Evolutionary conservation across 2,329 filamentous ascomycete species (phyloP).

Genomic region (Elsinoe arachidis): DNA sequence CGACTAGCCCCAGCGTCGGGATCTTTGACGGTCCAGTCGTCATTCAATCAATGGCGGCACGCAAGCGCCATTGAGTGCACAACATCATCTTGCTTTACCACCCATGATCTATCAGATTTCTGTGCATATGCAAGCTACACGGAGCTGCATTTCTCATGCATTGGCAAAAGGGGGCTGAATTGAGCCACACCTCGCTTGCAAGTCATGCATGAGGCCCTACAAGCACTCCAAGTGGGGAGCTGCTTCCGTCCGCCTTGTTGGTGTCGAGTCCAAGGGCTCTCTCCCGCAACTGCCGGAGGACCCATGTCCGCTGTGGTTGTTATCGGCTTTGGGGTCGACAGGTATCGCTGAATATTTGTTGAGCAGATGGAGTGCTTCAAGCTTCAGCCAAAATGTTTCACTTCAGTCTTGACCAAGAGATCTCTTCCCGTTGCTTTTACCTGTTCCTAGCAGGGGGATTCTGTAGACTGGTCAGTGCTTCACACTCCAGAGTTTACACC

Average conservation of each 20-base stretch:
- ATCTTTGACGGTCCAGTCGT: background rate
- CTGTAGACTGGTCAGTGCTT: background rate
- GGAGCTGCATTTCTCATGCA: background rate
- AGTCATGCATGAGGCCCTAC: background rate
- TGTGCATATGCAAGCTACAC: conserved; percentile 3
- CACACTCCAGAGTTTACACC: background rate
- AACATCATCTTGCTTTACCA: conserved; percentile 8
- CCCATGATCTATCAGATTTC: conserved; percentile 8
- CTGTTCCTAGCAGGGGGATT: conserved; percentile 10
- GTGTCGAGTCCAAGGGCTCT: background rate
- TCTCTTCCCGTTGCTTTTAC: conserved; percentile 9
- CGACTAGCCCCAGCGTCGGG: background rate
- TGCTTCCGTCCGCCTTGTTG: background rate
- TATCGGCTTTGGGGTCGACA: background rate
- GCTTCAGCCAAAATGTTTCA: conserved; percentile 1
- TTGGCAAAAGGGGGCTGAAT: background rate
- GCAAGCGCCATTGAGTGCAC: conserved; percentile 6
- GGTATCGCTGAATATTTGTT: background rate
- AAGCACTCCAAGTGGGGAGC: background rate
- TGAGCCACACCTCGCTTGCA: conserved; percentile 11
- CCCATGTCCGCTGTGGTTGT: conserved; percentile 3
- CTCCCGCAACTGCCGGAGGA: background rate
- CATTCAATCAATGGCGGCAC: background rate
- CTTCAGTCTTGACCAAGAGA: conserved; percentile 3
- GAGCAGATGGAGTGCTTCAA: background rate